phyloP scores from a whole-genome alignment of 306 rosid species.

The Potentilla sterilis region DNA sequence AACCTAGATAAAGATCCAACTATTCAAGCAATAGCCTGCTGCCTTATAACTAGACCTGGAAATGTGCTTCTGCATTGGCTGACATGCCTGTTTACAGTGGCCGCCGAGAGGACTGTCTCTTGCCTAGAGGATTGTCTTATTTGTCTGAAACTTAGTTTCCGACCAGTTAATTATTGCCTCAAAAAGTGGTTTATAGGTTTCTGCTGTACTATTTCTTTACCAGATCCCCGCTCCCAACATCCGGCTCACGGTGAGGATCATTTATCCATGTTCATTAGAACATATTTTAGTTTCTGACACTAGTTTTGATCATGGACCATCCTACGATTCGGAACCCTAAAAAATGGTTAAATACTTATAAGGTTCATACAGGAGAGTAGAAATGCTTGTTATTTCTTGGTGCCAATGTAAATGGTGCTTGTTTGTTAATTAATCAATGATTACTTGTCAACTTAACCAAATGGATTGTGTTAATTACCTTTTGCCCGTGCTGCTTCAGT shows the following conservation, averaged over 20 bases:
- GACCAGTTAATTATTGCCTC: background rate
- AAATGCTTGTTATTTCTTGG: background rate
- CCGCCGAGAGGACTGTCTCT: background rate
- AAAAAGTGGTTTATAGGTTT: background rate
- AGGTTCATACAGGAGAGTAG: background rate
- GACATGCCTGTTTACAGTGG: background rate
- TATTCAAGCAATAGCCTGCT: too few relatives aligned
- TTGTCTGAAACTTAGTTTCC: background rate
- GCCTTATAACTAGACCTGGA: too few relatives aligned
- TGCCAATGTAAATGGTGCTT: background rate
- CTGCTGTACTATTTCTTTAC: background rate
- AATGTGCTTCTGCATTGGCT: too few relatives aligned
- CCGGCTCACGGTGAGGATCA: background rate
- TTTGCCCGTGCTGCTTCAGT: constrained; percentile 92
- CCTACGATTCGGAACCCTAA: background rate
- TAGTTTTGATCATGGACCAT: background rate
- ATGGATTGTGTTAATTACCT: constrained; percentile 57
- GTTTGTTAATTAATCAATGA: background rate
- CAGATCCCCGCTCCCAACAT: background rate
- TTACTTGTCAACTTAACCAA: background rate
- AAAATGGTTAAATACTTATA: background rate
- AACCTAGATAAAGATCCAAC: background rate
- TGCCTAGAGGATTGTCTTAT: background rate
- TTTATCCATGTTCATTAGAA: background rate
- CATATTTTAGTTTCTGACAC: background rate